Base-by-base conservation (phyloP, 441 rosid genomes). In the Euphorbia schlechtendalii region DNA sequence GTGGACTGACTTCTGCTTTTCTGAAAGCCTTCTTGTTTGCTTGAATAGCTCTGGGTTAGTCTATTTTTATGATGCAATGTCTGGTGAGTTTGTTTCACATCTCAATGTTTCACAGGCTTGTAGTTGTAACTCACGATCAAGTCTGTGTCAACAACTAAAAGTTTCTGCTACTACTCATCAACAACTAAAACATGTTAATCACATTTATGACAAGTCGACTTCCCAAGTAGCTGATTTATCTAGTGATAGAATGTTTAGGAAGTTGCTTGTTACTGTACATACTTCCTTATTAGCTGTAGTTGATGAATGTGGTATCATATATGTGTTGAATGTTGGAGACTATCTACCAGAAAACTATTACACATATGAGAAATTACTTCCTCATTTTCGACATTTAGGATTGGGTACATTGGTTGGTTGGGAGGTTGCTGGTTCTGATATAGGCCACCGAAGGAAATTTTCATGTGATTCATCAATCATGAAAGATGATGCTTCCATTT, bases 1-100 rank as follows among this genome's bases (percentile, higher is more conserved):
- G 66, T 94, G 99, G 98, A 77, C 81, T 64, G 99, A 94, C 77
- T 91, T 87, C 71, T 76, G 82, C 72, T 81, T 89, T 76, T 82
- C 96, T 65, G 88, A 87, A 77, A 81, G 81, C 63, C 85, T 86
- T 78, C 94, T 91, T 76, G 83, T 89, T 80, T 94, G 98, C 78
- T 90, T 94, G 63, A 81, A 83, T 77, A 68, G 82, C 71, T 76
- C 83, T 52, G 99, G 99, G 63, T 67, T 78, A 56, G 62, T 91
- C 54, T 83, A 74, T 75, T 81, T 89, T 64, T 86, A 86, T 78
- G 81, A 71, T 72, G 80, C 83, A 49, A 70, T 71, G 45, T 85
- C 98, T 68, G 99, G 96, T 32, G 75, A 84, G 76, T 77, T 68
- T 77, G 81, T 91, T 71, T 73, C 84, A 46, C 83, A 76, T 73